Evolutionary conservation across 352 stramenopile genomes (phyloP), one percentile per base, ranked within the genome.

Genomic region (Phytophthora ramorum): DNA sequence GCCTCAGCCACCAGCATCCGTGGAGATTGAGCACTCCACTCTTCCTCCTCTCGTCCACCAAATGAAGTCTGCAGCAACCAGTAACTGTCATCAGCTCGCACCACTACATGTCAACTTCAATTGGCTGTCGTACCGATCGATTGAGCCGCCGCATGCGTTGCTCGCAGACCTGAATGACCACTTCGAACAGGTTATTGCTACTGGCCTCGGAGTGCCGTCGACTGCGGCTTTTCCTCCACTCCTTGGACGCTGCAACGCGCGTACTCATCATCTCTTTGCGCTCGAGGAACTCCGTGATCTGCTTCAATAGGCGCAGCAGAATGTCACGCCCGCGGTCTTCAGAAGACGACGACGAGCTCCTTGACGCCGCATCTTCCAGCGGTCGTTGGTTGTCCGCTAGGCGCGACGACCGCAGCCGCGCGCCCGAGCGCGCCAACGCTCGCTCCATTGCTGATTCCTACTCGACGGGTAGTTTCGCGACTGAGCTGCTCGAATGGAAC

Each of bases 271-370:
- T 62, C 56, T 86, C 64, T 43, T 89, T 86, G 22, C 77, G 71
- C n/a, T 72, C 67, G 5, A 87, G 57, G 43, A 91, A 89, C 64
- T 78, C 74, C 5, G 55, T 69, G 52, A 91, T 81, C 54, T 89
- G 76, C 24, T 60, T 57, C 50, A 91, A 58, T 19, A 91, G 66
- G 44, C 53, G 60, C 58, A 79, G 26, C 54, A 85, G 53, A 63
- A 91, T 74, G 19, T 77, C 65, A 0, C 70, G 66, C 9, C 72
- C 73, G 30, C 73, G 74, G 16, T 68, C 47, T 55, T 68, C 46
- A 38, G 22, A 45, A 9, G 40, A 63, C 22, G 56, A 26, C 7
- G 37, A 48, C 10, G 53, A 56, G 28, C 47, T 58, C 52, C 22
- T 57, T 4, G 58, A 61, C 30, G 49, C 22, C 7, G 19, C 69